Evolutionary conservation across 495 filamentous ascomycete species (phyloP), one percentile per base, ranked within the genome.

Genomic region (Hypoxylon perforatum): DNA sequence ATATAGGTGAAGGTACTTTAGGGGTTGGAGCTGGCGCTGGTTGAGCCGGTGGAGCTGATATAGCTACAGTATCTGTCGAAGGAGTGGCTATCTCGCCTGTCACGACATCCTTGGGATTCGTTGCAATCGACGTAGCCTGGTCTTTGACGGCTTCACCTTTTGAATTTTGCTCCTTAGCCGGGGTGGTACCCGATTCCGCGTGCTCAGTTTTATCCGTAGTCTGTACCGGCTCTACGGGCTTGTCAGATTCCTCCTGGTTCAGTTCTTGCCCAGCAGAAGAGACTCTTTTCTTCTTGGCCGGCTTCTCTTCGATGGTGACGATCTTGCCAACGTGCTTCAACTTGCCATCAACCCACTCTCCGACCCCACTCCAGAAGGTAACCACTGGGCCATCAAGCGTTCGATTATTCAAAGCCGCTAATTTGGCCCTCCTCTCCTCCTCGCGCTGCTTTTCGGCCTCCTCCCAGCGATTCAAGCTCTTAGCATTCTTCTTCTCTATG

Each of bases 381-480:
- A 97, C 88, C 10, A 97, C 92, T 1, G 95, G 93, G 0, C 95
- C 95, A 55, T 92, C 89, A 14, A 98, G 82, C 48, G 90, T 91
- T 28, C 92, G 86, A 72, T 92, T 94, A 67, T 96, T 89, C 49
- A 97, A 74, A 15, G 92, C 93, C 21, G 92, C 92, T 41, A 97
- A 85, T 76, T 90, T 94, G 21, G 86, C 88, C 73, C 86, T 82
- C 69, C 92, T 82, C 75, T 94, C 92, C 71, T 95, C 92, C 22
- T 92, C 89, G 61, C 94, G 86, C 69, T 87, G 85, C 78, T 91
- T 91, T 79, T 99, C 95, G 12, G 89, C 89, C 73, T 92, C 90
- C 77, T 98, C 94, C 94, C 95, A 99, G 38, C 90, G 85, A 69
- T 93, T 96, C 69, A 99, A 77, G 80, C 92, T 97, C 82, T 94